Evolutionary conservation across 352 stramenopile genomes (phyloP), one percentile per base, ranked within the genome.

Genomic region (Globisporangium radiosum): DNA sequence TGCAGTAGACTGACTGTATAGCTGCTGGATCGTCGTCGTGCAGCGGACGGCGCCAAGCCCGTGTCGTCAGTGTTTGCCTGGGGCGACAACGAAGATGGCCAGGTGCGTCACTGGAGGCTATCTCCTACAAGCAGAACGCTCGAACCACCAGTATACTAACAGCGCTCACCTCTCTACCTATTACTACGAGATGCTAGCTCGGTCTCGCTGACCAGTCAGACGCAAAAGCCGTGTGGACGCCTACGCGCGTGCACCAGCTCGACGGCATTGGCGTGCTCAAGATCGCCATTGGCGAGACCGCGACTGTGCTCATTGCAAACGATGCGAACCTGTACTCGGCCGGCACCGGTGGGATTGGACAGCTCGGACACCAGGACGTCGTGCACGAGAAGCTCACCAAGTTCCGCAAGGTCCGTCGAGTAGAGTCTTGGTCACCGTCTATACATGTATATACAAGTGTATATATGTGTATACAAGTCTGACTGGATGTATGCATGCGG

Each of bases 51-150:
- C 7, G 73, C 68, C 15, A 58, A 64, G 13, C 68, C 76, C 0
- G 68, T 88, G 51, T 85, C 83, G 6, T 74, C 78, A 4, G 63
- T 90, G 47, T 90, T 81, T 64, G 79, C 71, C 37, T 92, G 81
- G 75, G 80, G 80, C 0, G 80, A 92, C 50, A 92, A 92, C 42
- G 80, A 88, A 67, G 83, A 92, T 66, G 81, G 83, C 56, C 83
- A 92, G 69, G 81, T 89, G 52, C 33, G 50, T 3, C 44, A 33
- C 52, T 57, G 47, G 25, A 40, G 15, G 51, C 43, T 14, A 40
- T 48, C n/a, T n/a, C 7, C 15, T 25, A n/a, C 37, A 44, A 39
- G 51, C 10, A 15, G 36, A 14, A 13, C 7, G 13, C 47, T 33
- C 25, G 25, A 17, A 17, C 5, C 10, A 47, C 0, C 11, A 47